Base-by-base conservation (phyloP, 2,329 filamentous ascomycete genomes). In the Fusarium humuli region DNA sequence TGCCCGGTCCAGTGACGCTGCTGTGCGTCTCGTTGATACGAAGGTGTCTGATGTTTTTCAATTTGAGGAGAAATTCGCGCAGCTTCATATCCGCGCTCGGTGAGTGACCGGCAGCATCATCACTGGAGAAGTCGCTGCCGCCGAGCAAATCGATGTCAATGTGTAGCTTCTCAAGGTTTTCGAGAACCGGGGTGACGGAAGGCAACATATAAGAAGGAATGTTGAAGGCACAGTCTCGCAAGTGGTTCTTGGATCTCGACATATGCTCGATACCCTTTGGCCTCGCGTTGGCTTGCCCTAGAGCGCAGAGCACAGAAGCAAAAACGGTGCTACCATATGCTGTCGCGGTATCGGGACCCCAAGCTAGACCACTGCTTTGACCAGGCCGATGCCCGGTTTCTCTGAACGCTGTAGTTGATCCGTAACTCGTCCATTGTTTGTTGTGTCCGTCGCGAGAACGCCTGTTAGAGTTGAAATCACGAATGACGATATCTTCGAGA, bases 401-500 rank as follows among this genome's bases (percentile, higher is more conserved):
- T 18, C 62, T 55, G 13, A 68, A 37, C 12, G 82, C 78, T 0
- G 83, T 85, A 1, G 74, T 74, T 20, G 80, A 77, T 4, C 88
- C 87, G 69, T 89, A 90, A 74, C 87, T 88, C 10, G 76, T 79
- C 89, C 89, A 91, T 2, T 71, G 58, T 0, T 69, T 73, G 14
- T 62, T 20, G 1, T 32, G 48, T 3, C 80, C 80, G 49, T 91
- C 89, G 5, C 89, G 84, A 14, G 73, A 73, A 7, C 88, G 85
- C 12, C 76, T 82, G 1, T 7, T 23, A 0, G 85, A 85, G 72
- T 85, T 80, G 77, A 87, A 90, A 73, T 91, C 87, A 20, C 90
- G 85, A 25, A 92, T 79, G 25, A 87, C 86, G 16, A 92, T 76
- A 0, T 83, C 86, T 30, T 85, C 78, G 7, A 91, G 83, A 57